Conservation (phyloP, 2,329 filamentous ascomycete species). For the Calonectria ilicicola region DNA sequence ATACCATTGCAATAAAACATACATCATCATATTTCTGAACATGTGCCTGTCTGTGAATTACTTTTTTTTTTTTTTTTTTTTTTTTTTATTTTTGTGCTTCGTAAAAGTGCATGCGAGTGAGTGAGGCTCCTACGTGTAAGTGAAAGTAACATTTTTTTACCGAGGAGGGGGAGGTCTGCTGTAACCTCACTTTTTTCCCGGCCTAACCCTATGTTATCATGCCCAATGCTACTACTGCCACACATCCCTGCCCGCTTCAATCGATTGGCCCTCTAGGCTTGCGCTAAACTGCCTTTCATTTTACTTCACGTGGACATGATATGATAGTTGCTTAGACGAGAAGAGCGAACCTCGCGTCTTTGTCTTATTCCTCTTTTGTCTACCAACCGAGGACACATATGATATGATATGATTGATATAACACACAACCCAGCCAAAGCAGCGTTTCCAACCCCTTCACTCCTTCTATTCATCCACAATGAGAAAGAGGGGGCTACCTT, state of each 20-base stretch:
- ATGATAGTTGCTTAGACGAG: background rate
- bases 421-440: constrained; percentile 14
- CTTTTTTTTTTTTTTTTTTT: too few relatives aligned
- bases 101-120: too few relatives aligned
- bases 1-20: constrained; percentile 44
- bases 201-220: background rate
- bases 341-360: constrained; percentile 14
- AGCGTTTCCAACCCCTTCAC: constrained; percentile 13
- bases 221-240: background rate
- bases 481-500: constrained; percentile 13
- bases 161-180: background rate
- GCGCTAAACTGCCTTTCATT: background rate
- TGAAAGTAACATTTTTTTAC: background rate
- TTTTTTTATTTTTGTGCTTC: too few relatives aligned
- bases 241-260: background rate
- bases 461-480: constrained; percentile 23
- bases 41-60: background rate
- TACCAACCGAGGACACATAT: constrained; percentile 16
- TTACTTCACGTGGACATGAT: background rate
- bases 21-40: background rate
- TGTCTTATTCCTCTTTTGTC: constrained; percentile 17
- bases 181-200: background rate
- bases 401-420: too few relatives aligned
- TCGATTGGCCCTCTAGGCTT: background rate
- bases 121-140: background rate